Conservation (phyloP, 2,329 filamentous ascomycete genomes). For the Blastomyces gilchristii region DNA sequence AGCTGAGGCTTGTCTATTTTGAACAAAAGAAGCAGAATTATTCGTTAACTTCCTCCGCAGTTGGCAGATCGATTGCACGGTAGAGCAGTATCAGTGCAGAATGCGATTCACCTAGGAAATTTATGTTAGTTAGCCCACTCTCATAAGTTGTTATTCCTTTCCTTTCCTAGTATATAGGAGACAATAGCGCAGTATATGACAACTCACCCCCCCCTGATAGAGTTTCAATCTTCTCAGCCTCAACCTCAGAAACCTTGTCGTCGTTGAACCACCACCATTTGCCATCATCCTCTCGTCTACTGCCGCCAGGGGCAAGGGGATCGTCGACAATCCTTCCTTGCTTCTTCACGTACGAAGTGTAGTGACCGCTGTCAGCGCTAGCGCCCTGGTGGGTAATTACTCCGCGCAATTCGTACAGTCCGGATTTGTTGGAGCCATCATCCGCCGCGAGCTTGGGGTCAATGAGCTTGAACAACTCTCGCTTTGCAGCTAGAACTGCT, state of each 20-base stretch:
- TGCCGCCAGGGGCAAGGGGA: constrained; percentile 55
- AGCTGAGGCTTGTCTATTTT: constrained; percentile 13
- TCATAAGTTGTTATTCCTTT: not conserved
- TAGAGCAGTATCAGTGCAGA: constrained; percentile 43
- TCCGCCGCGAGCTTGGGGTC: constrained; percentile 64
- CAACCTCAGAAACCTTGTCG: constrained; percentile 89
- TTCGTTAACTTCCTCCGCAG: constrained; percentile 28
- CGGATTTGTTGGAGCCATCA: constrained; percentile 80
- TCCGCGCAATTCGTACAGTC: constrained; percentile 86
- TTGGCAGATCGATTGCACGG: constrained; percentile 40
- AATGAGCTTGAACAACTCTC: constrained; percentile 72
- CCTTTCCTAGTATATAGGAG: constrained; percentile 7
- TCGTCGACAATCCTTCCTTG: constrained; percentile 53
- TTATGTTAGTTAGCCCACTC: constrained; percentile 15
- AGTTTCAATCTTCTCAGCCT: constrained; percentile 79
- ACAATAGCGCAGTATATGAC: constrained; percentile 3
- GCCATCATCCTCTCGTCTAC: constrained; percentile 70
- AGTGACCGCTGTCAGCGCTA: constrained; percentile 94
- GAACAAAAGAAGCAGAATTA: not conserved
- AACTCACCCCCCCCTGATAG: constrained; percentile 71
- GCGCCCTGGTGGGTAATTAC: constrained; percentile 95
- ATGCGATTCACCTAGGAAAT: constrained; percentile 37
- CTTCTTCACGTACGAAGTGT: constrained; percentile 98
- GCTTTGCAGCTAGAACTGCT: constrained; percentile 68
- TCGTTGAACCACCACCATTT: constrained; percentile 99